These are phyloP conservation scores for Rhodotorula babjevae DNA, from an alignment of 768 basidiomycete species.

Conservation along the genomic window DNA sequence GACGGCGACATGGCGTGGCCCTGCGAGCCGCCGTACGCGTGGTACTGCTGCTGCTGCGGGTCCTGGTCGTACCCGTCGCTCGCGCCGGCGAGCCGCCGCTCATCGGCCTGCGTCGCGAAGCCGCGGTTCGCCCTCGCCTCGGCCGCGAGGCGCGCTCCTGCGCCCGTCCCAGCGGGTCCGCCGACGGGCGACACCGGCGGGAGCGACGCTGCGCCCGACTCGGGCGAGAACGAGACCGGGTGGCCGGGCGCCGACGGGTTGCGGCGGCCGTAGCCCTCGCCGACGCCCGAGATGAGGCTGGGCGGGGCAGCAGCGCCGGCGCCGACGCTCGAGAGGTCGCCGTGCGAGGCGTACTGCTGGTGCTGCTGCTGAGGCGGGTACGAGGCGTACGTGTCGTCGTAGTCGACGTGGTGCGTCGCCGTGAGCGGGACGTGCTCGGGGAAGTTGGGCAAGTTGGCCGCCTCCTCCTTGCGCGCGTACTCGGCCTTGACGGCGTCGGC, in stretches of 20 bases:
- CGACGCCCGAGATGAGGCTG: slow-evolving; percentile 46
- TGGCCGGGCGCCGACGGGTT: slow-evolving; percentile 11
- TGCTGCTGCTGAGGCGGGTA: not conserved
- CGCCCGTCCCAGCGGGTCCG: not conserved
- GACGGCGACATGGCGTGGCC: not conserved
- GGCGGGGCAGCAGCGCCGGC: slow-evolving; percentile 12
- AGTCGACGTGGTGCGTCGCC: slow-evolving; percentile 2
- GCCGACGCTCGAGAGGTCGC: not conserved
- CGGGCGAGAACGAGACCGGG: slow-evolving; percentile 10
- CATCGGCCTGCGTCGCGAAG: not conserved
- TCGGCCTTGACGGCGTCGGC: slow-evolving; percentile 22
- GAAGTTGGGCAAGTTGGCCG: slow-evolving; percentile 9
- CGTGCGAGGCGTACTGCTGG: not conserved
- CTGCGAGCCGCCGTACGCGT: not conserved
- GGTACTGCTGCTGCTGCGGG: not conserved
- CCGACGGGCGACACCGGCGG: not conserved
- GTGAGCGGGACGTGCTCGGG: slow-evolving; percentile 32
- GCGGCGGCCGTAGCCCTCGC: slow-evolving; percentile 29
- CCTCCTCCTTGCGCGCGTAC: slow-evolving; percentile 2
- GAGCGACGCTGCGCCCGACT: not conserved
- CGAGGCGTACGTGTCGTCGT: slow-evolving; percentile 2
- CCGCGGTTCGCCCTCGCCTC: slow-evolving; percentile 23
- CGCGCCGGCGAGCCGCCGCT: not conserved
- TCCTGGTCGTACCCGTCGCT: slow-evolving; percentile 21
- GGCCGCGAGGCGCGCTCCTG: slow-evolving; percentile 14